Evolutionary conservation across 805 yeast species (phyloP), one percentile per base, ranked within the genome.

Genomic region (Yarrowia divulgata): DNA sequence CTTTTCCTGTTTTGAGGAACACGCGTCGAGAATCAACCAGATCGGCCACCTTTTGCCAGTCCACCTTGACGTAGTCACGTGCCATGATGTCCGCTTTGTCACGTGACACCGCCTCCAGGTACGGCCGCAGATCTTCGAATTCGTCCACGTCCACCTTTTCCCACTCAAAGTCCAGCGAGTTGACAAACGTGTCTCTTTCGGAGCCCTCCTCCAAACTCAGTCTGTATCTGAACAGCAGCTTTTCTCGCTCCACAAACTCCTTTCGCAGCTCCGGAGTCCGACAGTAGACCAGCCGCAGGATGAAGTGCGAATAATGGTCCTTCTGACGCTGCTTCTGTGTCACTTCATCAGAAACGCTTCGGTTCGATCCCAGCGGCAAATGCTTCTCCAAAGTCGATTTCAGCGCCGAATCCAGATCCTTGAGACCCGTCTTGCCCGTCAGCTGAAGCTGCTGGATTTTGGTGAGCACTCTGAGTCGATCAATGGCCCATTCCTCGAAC

Each of bases 401-500:
- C 73, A 94, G 81, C 3, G 85, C 80, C 10, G 80, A 75, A 73
- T 89, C 94, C 43, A 87, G 85, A 69, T 93, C 97, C 72, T 90
- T 86, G 0, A 91, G 85, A 75, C 94, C 98, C 64, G 95, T 88
- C 76, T 92, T 97, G 68, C 93, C 85, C n/a, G 32, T 39, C 37
- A 34, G 48, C n/a, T 48, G 57, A 1, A 40, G 48, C 46, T 48
- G 68, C 54, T 63, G 68, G 7, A 63, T 19, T 18, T 63, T 63
- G 4, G 39, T 39, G 70, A 95, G 82, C 9, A 95, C 86, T 75
- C 89, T 88, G 71, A 94, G 82, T 70, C 99, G 81, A 75, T 94
- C 98, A 68, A 95, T 89, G 5, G 98, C 98, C 97, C 98, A 95
- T 5, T 84, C 83, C 79, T 95, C 99, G 78, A 95, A 95, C 74